A percentile compares a stretch with the other conserved stretches of the same genome.
These are phyloP conservation scores for Colletotrichum trifolii DNA, from an alignment of 2,329 filamentous ascomycete species.

Conservation along the genomic window DNA sequence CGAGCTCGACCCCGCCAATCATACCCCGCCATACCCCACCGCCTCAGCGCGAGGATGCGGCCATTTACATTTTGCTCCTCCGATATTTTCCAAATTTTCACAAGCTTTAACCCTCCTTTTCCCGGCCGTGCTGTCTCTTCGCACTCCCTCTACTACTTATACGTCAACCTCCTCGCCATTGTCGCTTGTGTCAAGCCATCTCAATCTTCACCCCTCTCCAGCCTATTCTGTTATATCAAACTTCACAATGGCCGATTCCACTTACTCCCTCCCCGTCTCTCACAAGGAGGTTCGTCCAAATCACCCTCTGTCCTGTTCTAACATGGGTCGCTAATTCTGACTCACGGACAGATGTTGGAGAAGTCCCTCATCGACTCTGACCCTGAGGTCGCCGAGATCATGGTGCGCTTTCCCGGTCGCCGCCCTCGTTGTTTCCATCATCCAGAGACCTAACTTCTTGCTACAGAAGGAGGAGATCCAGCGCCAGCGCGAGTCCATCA, in stretches of 20 bases:
- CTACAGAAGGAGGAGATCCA: constrained; percentile 82
- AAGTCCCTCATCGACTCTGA: constrained; percentile 92
- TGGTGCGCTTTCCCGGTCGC: constrained; percentile 60
- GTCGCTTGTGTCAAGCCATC: constrained; percentile 31
- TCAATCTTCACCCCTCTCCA: constrained; percentile 6
- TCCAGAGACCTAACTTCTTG: constrained; percentile 53
- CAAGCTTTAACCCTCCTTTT: constrained; percentile 34
- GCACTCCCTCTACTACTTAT: constrained; percentile 8
- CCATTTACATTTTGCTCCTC: constrained; percentile 34
- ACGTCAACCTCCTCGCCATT: constrained; percentile 28
- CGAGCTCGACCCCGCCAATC: constrained; percentile 36
- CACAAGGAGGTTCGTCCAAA: constrained; percentile 63
- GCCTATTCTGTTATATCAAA: constrained; percentile 22
- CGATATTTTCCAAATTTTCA: constrained; percentile 30
- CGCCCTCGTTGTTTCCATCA: constrained; percentile 23
- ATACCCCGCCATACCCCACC: constrained; percentile 37
- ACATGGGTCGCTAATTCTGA: constrained; percentile 46
- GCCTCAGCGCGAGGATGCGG: constrained; percentile 29
- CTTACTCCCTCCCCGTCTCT: constrained; percentile 64
- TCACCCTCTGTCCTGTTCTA: constrained; percentile 25
- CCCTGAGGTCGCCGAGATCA: constrained; percentile 94
- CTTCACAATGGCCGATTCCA: constrained; percentile 54
- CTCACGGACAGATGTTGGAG: constrained; percentile 82
- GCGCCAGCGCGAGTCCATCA: constrained; percentile 97
- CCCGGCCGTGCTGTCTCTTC: constrained; percentile 22